phyloP scores from a whole-genome alignment of 225 moss, liverwort and hornwort genomes.

The Rhytidiadelphus loreus region DNA sequence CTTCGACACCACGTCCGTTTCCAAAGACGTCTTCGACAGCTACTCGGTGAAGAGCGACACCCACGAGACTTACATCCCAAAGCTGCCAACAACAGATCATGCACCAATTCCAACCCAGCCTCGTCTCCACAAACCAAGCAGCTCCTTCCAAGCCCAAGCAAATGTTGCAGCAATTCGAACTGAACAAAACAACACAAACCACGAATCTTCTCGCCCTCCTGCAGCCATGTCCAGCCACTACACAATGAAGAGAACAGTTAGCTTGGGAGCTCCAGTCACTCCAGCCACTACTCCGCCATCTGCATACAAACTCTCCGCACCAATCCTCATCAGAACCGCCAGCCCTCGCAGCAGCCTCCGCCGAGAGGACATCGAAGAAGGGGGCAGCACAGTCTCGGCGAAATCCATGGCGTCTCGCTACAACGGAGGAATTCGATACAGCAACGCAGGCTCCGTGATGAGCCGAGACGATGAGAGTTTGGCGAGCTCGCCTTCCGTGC shows the following conservation, averaged over 20 bases:
- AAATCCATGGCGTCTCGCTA: constrained; percentile 59
- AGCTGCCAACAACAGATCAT: constrained; percentile 18
- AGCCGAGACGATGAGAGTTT: constrained; percentile 80
- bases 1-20: constrained; percentile 53
- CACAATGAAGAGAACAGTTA: constrained; percentile 19
- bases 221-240: background rate
- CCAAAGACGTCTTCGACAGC: constrained; percentile 75
- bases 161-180: background rate
- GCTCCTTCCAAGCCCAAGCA: constrained; percentile 14
- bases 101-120: constrained; percentile 10
- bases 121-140: constrained; percentile 42
- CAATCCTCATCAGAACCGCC: constrained; percentile 53
- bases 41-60: constrained; percentile 70
- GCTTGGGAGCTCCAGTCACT: constrained; percentile 36
- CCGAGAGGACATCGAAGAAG: constrained; percentile 72
- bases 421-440: constrained; percentile 10
- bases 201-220: background rate
- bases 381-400: constrained; percentile 55
- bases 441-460: constrained; percentile 32
- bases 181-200: background rate
- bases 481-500: constrained; percentile 81
- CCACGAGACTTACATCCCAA: constrained; percentile 28
- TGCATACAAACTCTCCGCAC: constrained; percentile 24
- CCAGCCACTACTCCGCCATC: constrained; percentile 19
- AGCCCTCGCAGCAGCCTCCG: constrained; percentile 62